Conservation (phyloP, 306 rosid genomes). For the Aeschynomene evenia region DNA sequence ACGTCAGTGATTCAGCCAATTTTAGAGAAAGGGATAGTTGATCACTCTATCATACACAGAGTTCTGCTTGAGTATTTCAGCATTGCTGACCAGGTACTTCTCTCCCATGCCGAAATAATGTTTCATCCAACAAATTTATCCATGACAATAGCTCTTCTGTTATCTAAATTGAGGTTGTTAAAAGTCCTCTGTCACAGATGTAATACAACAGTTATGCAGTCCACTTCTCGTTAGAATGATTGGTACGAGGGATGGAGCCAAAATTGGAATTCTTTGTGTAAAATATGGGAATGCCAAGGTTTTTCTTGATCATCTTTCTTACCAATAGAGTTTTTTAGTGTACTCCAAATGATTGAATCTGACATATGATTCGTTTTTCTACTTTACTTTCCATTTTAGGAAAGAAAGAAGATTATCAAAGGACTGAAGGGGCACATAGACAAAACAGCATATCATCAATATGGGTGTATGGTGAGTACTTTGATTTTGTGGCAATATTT, state of each 20-base stretch:
- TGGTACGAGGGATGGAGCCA: constrained; percentile 86
- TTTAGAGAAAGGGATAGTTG: constrained; percentile 95
- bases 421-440: constrained; percentile 76
- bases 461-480: constrained; percentile 75
- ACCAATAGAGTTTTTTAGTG: constrained; percentile 4
- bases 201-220: constrained; percentile 72
- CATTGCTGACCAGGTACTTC: constrained; percentile 79
- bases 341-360: constrained; percentile 27
- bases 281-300: constrained; percentile 96
- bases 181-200: constrained; percentile 83
- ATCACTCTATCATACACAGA: constrained; percentile 87
- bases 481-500: constrained; percentile 17
- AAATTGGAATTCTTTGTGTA: constrained; percentile 76
- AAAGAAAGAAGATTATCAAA: constrained; percentile 91
- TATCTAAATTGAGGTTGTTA: constrained; percentile 44
- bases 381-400: constrained; percentile 50
- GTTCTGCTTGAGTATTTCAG: constrained; percentile 72
- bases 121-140: constrained; percentile 16
- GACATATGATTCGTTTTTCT: constrained; percentile 13
- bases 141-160: constrained; percentile 8
- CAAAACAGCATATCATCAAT: constrained; percentile 73
- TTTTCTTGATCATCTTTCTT: constrained; percentile 13
- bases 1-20: constrained; percentile 77
- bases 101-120: background rate
- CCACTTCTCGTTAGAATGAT: constrained; percentile 82